Base-by-base conservation (phyloP, 1,284 basidiomycete genomes). In the Pseudozyma sp. region DNA sequence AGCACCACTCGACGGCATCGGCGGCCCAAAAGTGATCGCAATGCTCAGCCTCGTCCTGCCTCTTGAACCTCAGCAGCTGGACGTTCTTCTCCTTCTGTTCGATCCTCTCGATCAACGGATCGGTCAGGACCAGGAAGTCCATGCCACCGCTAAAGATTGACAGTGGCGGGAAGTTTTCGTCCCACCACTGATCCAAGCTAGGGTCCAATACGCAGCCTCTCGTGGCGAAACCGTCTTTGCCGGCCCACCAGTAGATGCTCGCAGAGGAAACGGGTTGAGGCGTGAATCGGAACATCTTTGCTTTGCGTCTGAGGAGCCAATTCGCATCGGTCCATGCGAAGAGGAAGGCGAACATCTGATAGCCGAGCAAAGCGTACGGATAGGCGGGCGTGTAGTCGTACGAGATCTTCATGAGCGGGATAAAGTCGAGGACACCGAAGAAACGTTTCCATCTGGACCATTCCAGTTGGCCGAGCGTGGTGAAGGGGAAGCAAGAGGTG, bases 261-360 rank as follows among this genome's bases (percentile, higher is more conserved):
- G 87, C 86, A 5, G 87, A 88, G 7, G 85, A 85, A 16, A 90
- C 89, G 53, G 89, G 89, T 31, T 88, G 88, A 0, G 89, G 89
- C 0, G 89, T 89, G 84, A 90, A 90, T 14, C 89, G 82, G 84
- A 90, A 90, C 88, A 89, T 89, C 75, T 90, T 90, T 5, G 87
- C 86, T 76, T 90, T 90, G n/a, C 81, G 55, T 7, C 81, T 54
- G 5, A 80, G 55, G n/a, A 88, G 87, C 85, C 89, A 90, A 77
- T 89, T 89, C 14, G 87, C 85, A 79, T 90, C 89, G 14, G 89
- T 90, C 89, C 89, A 89, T n/a, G 85, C 84, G 69, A 87, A 88
- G 31, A 90, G 84, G 83, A 88, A 90, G 17, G 80, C 81, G 75
- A 90, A 90, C 89, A 90, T 89, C 68, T 87, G 88, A 76, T 83